Base-by-base conservation (phyloP, 1,139 yeast species). In the Candida tunisiensis region DNA sequence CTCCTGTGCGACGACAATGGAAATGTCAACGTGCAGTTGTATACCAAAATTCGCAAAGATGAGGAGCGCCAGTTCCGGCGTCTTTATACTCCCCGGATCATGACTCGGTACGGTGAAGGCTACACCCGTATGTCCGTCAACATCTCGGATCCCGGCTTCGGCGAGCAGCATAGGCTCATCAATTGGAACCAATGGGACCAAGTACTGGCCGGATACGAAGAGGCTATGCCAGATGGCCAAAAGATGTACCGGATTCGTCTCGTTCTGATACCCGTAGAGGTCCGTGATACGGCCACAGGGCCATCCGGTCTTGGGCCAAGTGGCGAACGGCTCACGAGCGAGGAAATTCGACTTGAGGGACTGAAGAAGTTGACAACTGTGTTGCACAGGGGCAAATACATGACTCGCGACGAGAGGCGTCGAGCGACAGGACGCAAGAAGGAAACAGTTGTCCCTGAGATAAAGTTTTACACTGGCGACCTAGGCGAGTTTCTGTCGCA, bases 131-230 rank as follows among this genome's bases (percentile, higher is more conserved):
- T 80, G 1, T 58, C 57, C 31, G 62, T 74, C 6, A 72, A 71
- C 37, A 67, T 72, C 3, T 55, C 68, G 12, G 65, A 65, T 29
- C 60, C 58, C 4, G 57, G 59, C 25, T 64, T 78, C 2, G 53
- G 67, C 7, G 30, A 28, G 14, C 28, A 28, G 5, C 24, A 25
- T 4, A 15, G 21, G 24, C 58, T 61, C 11, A 67, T 71, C 35
- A 83, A 85, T 36, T 91, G 98, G 98, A 85, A 85, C 41, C 77
- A 74, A 36, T 62, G 83, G 35, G 99, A 91, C 52, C 95, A 83
- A 45, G 64, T 69, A 15, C 51, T 88, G 15, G 94, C 96, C 1
- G 98, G 98, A 0, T 80, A 75, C 47, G 83, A 75, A 21, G 60
- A 65, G 28, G 65, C 65, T 31, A 65, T 67, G 27, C n/a, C n/a